Percentiles rank a stretch among this genome's conserved stretches.
These are phyloP conservation scores for Tremellales sp. DNA, from an alignment of 1,284 basidiomycete genomes.

Conservation along the genomic window DNA sequence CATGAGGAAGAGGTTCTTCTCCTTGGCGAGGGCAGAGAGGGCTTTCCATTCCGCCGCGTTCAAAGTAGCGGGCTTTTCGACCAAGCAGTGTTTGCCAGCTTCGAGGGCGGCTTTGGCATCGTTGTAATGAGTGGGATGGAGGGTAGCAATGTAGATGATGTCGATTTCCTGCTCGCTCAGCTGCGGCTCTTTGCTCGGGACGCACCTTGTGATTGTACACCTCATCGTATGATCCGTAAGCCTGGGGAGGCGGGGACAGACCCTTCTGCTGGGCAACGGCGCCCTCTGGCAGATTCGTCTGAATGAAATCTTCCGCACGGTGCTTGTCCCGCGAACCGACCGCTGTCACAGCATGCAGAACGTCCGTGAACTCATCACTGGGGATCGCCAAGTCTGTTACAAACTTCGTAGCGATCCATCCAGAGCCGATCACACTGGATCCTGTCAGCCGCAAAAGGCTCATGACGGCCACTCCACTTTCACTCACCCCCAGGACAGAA, in stretches of 20 bases:
- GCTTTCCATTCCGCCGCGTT: slow-evolving; percentile 49
- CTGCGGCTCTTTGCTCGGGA: neutral
- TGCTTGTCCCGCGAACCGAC: slow-evolving; percentile 46
- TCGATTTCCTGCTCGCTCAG: slow-evolving; percentile 39
- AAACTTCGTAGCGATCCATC: too few species aligned
- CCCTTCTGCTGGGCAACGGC: slow-evolving; percentile 32
- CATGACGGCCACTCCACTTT: too few species aligned
- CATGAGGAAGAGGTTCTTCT: slow-evolving; percentile 46
- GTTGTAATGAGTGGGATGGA: slow-evolving; percentile 50
- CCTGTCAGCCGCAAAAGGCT: too few species aligned
- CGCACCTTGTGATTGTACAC: slow-evolving; percentile 43
- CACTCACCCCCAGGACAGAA: too few species aligned
- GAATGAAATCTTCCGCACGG: slow-evolving; percentile 48
- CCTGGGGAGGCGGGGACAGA: slow-evolving; percentile 18
- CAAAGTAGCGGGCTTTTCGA: slow-evolving; percentile 51
- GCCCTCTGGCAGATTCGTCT: slow-evolving; percentile 29
- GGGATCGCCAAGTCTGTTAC: too few species aligned
- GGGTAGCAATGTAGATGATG: slow-evolving; percentile 53
- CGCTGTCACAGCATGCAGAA: slow-evolving; percentile 49
- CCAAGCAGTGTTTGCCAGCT: slow-evolving; percentile 49
- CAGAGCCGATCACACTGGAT: too few species aligned
- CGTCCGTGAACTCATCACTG: slow-evolving; percentile 46
- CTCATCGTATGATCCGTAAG: slow-evolving; percentile 45
- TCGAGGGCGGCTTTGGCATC: slow-evolving; percentile 47
- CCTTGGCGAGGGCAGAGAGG: slow-evolving; percentile 44